These are phyloP conservation scores for Ogataea ganodermae DNA, from an alignment of 805 yeast species.

Conservation along the genomic window DNA sequence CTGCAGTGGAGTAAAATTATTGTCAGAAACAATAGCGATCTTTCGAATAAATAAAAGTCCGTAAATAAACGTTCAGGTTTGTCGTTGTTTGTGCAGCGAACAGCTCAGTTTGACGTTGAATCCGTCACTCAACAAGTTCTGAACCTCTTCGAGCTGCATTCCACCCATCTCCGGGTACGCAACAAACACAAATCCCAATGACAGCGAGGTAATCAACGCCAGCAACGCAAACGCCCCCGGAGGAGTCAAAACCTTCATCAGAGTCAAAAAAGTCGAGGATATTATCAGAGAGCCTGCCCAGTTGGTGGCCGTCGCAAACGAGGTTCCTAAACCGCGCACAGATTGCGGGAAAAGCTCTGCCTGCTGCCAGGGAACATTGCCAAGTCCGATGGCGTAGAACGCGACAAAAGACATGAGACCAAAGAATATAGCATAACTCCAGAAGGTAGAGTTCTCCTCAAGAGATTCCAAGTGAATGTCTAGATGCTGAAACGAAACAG, in stretches of 20 bases:
- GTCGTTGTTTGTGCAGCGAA: slow-evolving; percentile 24
- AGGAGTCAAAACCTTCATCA: slow-evolving; percentile 54
- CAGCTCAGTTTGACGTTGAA: slow-evolving; percentile 48
- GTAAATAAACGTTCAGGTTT: background rate
- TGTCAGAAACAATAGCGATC: too few species aligned
- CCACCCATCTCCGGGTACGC: slow-evolving; percentile 54
- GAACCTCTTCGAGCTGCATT: slow-evolving; percentile 53
- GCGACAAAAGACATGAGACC: slow-evolving; percentile 53
- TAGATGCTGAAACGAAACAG: slow-evolving; percentile 50
- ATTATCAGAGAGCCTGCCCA: slow-evolving; percentile 58
- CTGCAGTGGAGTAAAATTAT: too few species aligned
- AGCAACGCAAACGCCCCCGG: slow-evolving; percentile 51
- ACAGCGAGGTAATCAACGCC: slow-evolving; percentile 44
- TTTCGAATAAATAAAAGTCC: too few species aligned
- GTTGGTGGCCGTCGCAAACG: slow-evolving; percentile 36
- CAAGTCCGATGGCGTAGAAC: slow-evolving; percentile 55
- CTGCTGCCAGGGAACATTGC: slow-evolving; percentile 62
- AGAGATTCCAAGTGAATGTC: slow-evolving; percentile 36
- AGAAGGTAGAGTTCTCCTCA: slow-evolving; percentile 34
- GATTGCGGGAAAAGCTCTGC: slow-evolving; percentile 58
- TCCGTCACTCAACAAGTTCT: slow-evolving; percentile 44
- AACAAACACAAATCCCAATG: slow-evolving; percentile 47
- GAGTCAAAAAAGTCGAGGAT: slow-evolving; percentile 53
- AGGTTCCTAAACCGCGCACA: slow-evolving; percentile 53
- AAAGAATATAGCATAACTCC: slow-evolving; percentile 49